These are phyloP conservation scores for Eucalyptus fibrosa DNA, from an alignment of 345 rosid species.

Conservation along the genomic window DNA sequence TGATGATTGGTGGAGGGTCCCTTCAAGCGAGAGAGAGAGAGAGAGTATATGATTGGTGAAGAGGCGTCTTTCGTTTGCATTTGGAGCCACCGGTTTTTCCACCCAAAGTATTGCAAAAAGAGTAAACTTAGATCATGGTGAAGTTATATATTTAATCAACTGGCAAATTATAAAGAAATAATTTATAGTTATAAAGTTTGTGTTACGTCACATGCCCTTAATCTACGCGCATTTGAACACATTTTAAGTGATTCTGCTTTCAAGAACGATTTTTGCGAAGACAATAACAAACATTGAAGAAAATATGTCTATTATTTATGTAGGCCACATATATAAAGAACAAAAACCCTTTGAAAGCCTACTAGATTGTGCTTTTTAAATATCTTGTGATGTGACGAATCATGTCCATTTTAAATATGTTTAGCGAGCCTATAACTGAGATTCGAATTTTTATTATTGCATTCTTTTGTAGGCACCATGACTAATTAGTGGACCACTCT, in stretches of 20 bases:
- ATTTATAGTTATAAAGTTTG: not conserved
- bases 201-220: not conserved
- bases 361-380: not conserved
- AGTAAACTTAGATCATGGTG: not conserved
- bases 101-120: not conserved
- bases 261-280: not conserved
- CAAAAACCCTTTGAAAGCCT: not conserved
- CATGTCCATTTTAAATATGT: not conserved
- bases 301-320: not conserved
- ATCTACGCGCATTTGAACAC: not conserved
- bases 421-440: not conserved
- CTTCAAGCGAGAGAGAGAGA: not conserved
- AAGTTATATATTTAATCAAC: not conserved
- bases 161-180: not conserved
- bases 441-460: not conserved
- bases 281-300: not conserved
- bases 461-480: not conserved
- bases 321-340: not conserved
- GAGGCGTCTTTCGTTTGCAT: not conserved
- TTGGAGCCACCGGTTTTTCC: not conserved
- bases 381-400: not conserved
- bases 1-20: not conserved
- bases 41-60: too few relatives aligned
- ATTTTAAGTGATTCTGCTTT: not conserved
- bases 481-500: not conserved